Percentiles rank a stretch among this genome's conserved stretches.
Evolutionary conservation across 2,329 filamentous ascomycete species (phyloP).

Genomic region (Ophiobolus disseminans): DNA sequence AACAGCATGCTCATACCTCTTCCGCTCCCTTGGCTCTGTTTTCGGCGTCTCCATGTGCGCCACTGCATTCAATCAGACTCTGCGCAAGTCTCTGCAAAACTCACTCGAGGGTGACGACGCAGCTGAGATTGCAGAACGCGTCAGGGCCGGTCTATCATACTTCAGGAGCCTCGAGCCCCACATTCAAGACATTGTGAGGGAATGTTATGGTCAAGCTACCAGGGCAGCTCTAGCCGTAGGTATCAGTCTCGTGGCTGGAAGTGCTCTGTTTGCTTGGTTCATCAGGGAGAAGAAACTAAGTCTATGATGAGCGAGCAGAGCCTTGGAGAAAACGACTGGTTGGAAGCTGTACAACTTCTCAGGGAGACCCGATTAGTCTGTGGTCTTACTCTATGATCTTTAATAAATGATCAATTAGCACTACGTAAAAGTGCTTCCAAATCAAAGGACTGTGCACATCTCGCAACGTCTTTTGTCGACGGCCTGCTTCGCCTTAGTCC

Average conservation of each 20-base stretch:
- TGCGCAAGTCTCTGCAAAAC: constrained; percentile 64
- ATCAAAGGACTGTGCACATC: no score
- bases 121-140: constrained; percentile 70
- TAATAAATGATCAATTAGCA: no score
- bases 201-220: constrained; percentile 69
- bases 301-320: not conserved
- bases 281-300: constrained; percentile 53
- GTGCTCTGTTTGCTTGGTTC: constrained; percentile 55
- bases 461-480: no score
- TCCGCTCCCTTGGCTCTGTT: constrained; percentile 73
- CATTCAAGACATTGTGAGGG: constrained; percentile 65
- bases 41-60: constrained; percentile 73
- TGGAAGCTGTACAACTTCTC: not conserved
- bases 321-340: not conserved
- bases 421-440: no score
- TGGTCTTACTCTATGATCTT: no score
- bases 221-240: constrained; percentile 60
- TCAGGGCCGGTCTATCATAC: constrained; percentile 73
- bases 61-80: constrained; percentile 73
- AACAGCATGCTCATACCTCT: constrained; percentile 81
- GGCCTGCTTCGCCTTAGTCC: no score
- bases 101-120: constrained; percentile 66
- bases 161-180: constrained; percentile 69
- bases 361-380: no score
- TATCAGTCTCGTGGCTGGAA: constrained; percentile 58